Evolutionary conservation across 2,329 filamentous ascomycete genomes (phyloP), one percentile per base, ranked within the genome.

Genomic region (Calonectria multiphialidica): DNA sequence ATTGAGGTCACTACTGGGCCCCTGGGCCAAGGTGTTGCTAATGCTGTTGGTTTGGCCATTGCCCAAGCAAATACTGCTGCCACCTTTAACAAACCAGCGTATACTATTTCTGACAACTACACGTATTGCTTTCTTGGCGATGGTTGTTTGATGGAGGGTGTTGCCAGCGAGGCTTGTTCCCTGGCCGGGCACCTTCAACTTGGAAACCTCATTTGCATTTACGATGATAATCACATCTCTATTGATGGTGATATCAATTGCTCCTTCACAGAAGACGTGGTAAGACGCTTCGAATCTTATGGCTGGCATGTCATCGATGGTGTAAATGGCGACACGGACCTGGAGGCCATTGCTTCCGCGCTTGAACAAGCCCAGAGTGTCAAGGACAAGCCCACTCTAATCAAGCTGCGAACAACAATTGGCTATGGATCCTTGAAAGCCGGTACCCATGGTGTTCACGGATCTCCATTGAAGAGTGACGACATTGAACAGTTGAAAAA

Each of bases 211-310:
- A 98, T 98, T 86, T 92, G 91, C 86, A 91, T 99, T 87, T 99
- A 96, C 87, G 97, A 99, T 84, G 96, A 99, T 90, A 99, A 99
- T 91, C 94, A 98, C 86, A 98, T 99, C 84, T 98, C 90, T 81
- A 93, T 92, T 83, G 97, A 99, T 83, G 97, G 97, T 86, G 94
- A 98, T 89, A 98, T 94, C 88, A 97, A 97, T 88, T 93, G 91
- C 83, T 93, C 96, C 78, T 98, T 98, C 90, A 99, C 97, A 72
- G 97, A 99, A 89, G 96, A 99, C 80, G 96, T 98, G 74, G 85
- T 90, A 81, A 97, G 97, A 91, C 93, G 96, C 83, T 98, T 98
- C 86, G 95, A 98, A 89, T 85, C 97, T 73, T 99, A 98, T 86
- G 96, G 96, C 88, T 99, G 97, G 97, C 95, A 99, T 87, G 92